These are phyloP conservation scores for Xerocomellus chrysenteron DNA, from an alignment of 768 basidiomycete genomes.

Conservation along the genomic window DNA sequence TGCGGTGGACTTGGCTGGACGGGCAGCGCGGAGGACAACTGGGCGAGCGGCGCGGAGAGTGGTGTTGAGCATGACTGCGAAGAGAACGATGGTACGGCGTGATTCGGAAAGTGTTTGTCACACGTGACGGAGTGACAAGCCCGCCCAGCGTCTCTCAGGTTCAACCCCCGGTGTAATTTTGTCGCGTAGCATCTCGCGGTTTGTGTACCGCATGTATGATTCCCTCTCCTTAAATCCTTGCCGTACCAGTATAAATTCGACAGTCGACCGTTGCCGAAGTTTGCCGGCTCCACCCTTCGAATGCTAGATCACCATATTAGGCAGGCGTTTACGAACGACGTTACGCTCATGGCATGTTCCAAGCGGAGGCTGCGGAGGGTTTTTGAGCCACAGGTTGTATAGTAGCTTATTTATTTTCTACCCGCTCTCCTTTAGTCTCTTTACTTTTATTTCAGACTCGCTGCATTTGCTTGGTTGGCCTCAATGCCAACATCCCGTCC, in stretches of 20 bases:
- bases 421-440: slow-evolving; percentile 11
- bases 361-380: slow-evolving; percentile 10
- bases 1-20: slow-evolving; percentile 24
- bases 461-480: background rate
- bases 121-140: slow-evolving; percentile 19
- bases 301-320: slow-evolving; percentile 19
- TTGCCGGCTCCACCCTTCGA: background rate
- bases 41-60: slow-evolving; percentile 30
- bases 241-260: background rate
- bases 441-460: slow-evolving; percentile 7
- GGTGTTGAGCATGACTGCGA: slow-evolving; percentile 25
- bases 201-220: background rate
- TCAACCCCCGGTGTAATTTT: background rate
- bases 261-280: background rate
- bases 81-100: slow-evolving; percentile 27
- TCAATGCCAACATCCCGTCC: slow-evolving; percentile 14
- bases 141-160: background rate
- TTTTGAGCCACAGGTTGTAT: background rate
- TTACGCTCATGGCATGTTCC: slow-evolving; percentile 11
- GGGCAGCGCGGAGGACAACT: slow-evolving; percentile 20
- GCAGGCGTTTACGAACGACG: slow-evolving; percentile 33
- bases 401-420: slow-evolving; percentile 14
- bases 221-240: background rate
- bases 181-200: background rate
- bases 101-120: slow-evolving; percentile 28